These are phyloP conservation scores for Lasiodiplodia sp. DNA, from an alignment of 2,329 filamentous ascomycete genomes.

Conservation along the genomic window DNA sequence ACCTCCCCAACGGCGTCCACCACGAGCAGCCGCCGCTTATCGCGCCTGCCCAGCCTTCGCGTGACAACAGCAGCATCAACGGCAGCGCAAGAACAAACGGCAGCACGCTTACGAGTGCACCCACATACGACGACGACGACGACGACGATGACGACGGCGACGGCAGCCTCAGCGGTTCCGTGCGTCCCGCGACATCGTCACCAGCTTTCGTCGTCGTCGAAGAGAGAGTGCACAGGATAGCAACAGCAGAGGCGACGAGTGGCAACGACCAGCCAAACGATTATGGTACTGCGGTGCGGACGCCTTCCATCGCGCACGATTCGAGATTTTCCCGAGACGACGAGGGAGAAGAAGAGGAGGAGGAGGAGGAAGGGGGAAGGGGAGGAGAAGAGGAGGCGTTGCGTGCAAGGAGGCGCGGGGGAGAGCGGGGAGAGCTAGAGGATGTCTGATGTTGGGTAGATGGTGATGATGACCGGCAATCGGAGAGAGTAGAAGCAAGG, in stretches of 20 bases:
- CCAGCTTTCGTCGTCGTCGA: background rate
- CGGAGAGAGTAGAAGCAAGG: background rate
- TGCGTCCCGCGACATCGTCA: background rate
- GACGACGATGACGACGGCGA: background rate
- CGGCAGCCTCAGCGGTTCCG: background rate
- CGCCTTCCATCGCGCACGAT: background rate
- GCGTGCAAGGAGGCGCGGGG: background rate
- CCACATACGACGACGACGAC: background rate
- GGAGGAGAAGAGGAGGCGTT: background rate
- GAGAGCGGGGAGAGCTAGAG: background rate
- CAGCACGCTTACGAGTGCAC: background rate
- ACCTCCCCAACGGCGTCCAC: constrained; percentile 10
- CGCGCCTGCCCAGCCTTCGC: too few relatives aligned
- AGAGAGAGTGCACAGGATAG: background rate
- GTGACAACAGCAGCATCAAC: background rate
- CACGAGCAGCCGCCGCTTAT: too few relatives aligned
- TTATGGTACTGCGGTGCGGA: background rate
- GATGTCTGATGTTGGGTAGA: background rate
- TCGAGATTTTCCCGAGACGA: background rate
- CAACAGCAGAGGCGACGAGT: background rate
- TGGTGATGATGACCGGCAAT: background rate
- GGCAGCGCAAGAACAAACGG: background rate
- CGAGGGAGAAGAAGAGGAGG: background rate
- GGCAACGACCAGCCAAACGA: background rate
- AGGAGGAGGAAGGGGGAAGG: background rate